phyloP scores from a whole-genome alignment of 495 filamentous ascomycete genomes.

The Pyronema domesticum region DNA sequence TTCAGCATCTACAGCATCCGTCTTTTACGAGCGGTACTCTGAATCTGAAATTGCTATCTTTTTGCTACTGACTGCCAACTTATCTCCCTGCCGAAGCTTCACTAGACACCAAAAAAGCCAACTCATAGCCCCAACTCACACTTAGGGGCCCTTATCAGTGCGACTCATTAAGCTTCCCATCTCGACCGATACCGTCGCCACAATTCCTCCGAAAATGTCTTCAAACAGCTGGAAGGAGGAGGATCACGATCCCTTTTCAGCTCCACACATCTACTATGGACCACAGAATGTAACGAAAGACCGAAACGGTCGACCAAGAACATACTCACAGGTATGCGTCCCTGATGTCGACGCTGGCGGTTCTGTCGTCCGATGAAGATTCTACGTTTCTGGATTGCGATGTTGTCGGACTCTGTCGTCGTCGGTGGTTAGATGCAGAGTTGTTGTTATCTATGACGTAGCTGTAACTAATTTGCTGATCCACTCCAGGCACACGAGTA shows the following conservation, averaged over 20 bases:
- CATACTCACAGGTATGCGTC: slow-evolving; percentile 30
- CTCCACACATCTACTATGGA: slow-evolving; percentile 36
- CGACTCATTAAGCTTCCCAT: too few relatives aligned
- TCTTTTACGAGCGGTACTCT: not conserved
- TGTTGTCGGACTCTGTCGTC: not conserved
- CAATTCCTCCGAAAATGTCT: not conserved
- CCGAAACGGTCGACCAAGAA: slow-evolving; percentile 22
- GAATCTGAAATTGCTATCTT: not conserved
- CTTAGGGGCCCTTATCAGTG: too few relatives aligned
- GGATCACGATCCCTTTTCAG: slow-evolving; percentile 30
- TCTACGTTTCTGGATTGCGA: not conserved
- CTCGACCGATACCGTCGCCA: not conserved
- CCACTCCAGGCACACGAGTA: slow-evolving; percentile 1
- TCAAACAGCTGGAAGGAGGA: slow-evolving; percentile 7
- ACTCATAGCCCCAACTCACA: not conserved
- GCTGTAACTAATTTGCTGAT: not conserved
- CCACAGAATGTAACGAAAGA: slow-evolving; percentile 23
- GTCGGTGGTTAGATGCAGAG: not conserved
- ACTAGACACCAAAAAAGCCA: not conserved
- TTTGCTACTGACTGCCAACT: not conserved
- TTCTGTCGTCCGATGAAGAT: not conserved
- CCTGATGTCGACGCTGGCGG: not conserved
- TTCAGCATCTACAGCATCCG: not conserved
- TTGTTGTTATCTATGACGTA: not conserved
- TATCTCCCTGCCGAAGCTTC: not conserved